Evolutionary conservation across 495 filamentous ascomycete species (phyloP).

Genomic region (Penicillium verhagenii): DNA sequence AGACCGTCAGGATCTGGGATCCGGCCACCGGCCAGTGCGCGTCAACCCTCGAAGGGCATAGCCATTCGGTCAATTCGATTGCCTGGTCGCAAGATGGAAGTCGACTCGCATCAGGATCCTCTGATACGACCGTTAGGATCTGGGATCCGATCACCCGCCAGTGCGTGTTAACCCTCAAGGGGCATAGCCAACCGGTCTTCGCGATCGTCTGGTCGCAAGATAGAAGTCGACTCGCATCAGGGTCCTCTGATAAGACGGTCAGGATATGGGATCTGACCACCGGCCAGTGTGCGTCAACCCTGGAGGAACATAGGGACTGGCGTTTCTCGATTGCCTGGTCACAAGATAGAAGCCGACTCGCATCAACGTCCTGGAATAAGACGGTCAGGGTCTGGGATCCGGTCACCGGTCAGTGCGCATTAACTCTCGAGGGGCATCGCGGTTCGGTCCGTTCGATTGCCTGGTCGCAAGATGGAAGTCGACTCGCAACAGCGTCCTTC

Average conservation of each 20-base stretch:
- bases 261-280: constrained; percentile 7
- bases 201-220: neutral
- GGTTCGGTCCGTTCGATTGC: neutral
- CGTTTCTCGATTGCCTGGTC: constrained; percentile 1
- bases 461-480: too few relatives aligned
- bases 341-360: constrained; percentile 7
- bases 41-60: constrained; percentile 12
- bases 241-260: neutral
- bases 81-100: constrained; percentile 7
- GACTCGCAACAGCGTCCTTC: too few relatives aligned
- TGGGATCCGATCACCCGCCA: neutral
- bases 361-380: constrained; percentile 7
- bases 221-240: constrained; percentile 2
- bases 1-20: constrained; percentile 5
- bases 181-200: neutral
- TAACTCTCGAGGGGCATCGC: constrained; percentile 1
- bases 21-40: neutral
- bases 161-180: neutral
- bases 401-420: constrained; percentile 1
- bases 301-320: neutral
- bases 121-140: neutral
- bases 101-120: neutral
- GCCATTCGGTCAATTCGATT: neutral
- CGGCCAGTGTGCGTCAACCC: neutral
- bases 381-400: constrained; percentile 10